A percentile compares a stretch with the other conserved stretches of the same genome.
These are phyloP conservation scores for Debaryomyces sp. DNA, from an alignment of 1,139 yeast species.

Conservation along the genomic window DNA sequence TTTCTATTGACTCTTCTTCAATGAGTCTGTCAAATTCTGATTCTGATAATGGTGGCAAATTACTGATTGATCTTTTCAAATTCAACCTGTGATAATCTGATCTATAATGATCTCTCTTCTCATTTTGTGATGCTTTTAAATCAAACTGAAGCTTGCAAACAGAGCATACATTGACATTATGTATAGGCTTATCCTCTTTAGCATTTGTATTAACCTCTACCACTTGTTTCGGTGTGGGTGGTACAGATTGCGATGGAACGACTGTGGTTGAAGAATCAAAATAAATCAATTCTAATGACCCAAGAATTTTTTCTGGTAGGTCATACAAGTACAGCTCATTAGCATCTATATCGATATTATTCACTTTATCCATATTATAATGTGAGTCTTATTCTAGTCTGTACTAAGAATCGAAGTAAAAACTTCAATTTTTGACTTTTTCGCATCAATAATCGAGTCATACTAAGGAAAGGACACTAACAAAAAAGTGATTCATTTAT, in stretches of 20 bases:
- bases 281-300: slow-evolving; percentile 54
- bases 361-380: neutral
- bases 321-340: slow-evolving; percentile 58
- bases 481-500: neutral
- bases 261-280: slow-evolving; percentile 53
- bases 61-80: slow-evolving; percentile 53
- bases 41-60: slow-evolving; percentile 53
- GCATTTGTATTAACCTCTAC: neutral
- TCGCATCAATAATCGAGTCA: slow-evolving; percentile 1
- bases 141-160: slow-evolving; percentile 13
- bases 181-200: neutral
- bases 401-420: neutral
- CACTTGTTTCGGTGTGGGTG: slow-evolving; percentile 3
- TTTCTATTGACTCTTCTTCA: slow-evolving; percentile 54
- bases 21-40: slow-evolving; percentile 60
- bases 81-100: slow-evolving; percentile 66
- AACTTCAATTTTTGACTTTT: neutral
- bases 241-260: slow-evolving; percentile 4
- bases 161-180: slow-evolving; percentile 13
- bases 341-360: slow-evolving; percentile 15
- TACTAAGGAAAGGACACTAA: neutral
- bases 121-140: slow-evolving; percentile 18
- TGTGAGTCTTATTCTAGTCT: neutral
- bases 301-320: slow-evolving; percentile 42
- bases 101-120: slow-evolving; percentile 54